Percentiles rank a stretch among this genome's conserved stretches.
Conservation (phyloP, 768 basidiomycete genomes). For the Melanogaster broomeanus region DNA sequence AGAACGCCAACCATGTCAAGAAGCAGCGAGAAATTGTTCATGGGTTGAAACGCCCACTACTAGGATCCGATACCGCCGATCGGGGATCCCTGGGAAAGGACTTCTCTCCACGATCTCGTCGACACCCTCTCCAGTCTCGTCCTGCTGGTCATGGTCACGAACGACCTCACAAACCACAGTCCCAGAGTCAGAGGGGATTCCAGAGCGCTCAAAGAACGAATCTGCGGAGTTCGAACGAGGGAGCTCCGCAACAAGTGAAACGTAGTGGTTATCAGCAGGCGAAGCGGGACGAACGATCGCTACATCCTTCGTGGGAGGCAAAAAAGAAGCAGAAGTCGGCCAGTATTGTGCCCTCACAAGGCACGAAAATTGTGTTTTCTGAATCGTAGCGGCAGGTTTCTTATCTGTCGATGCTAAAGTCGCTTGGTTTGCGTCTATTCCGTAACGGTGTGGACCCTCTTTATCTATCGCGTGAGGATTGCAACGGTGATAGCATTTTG, state of each 20-base stretch:
- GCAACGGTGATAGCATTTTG: neutral
- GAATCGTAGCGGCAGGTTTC: slow-evolving; percentile 8
- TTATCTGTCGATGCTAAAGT: neutral
- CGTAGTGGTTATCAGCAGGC: neutral
- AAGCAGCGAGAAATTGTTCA: slow-evolving; percentile 41
- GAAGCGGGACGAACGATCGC: slow-evolving; percentile 30
- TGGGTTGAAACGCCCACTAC: slow-evolving; percentile 13
- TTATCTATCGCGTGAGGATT: neutral
- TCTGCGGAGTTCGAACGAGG: neutral
- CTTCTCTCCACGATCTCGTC: neutral
- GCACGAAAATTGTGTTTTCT: slow-evolving; percentile 80
- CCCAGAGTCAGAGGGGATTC: neutral
- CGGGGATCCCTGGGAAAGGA: slow-evolving; percentile 16
- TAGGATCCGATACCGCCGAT: slow-evolving; percentile 13
- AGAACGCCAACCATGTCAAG: slow-evolving; percentile 88
- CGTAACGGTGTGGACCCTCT: neutral
- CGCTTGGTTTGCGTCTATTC: neutral
- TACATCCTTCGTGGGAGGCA: slow-evolving; percentile 98
- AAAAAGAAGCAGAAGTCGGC: slow-evolving; percentile 74
- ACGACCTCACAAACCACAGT: neutral
- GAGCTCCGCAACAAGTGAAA: neutral
- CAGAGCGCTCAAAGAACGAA: no score
- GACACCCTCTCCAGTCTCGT: neutral
- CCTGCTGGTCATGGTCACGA: neutral
- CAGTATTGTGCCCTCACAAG: slow-evolving; percentile 66